These are phyloP conservation scores for Citrullus mucosospermus DNA, from an alignment of 306 rosid genomes.

Conservation along the genomic window DNA sequence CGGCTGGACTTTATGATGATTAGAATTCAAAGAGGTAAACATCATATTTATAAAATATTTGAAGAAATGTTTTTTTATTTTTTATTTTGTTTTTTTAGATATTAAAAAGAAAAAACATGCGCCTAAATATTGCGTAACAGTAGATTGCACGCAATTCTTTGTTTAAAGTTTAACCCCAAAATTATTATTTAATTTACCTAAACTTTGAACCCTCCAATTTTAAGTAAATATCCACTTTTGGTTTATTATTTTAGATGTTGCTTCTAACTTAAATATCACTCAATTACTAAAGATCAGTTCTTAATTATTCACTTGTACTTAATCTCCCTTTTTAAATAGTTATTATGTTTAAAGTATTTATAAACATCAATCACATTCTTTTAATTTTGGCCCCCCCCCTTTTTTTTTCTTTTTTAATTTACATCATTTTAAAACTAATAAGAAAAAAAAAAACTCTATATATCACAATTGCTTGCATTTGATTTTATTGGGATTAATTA, in stretches of 20 bases:
- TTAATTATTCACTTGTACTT: neutral
- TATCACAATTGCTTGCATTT: too few relatives aligned
- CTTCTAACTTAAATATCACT: neutral
- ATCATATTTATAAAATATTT: neutral
- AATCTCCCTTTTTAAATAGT: neutral
- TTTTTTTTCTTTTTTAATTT: too few relatives aligned
- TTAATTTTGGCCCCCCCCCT: too few relatives aligned
- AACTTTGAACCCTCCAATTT: neutral
- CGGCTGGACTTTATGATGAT: conserved; percentile 21
- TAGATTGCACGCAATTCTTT: neutral
- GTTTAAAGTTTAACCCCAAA: neutral
- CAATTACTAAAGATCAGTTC: neutral
- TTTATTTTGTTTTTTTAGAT: neutral
- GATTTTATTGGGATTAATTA: too few relatives aligned
- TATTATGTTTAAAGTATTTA: too few relatives aligned
- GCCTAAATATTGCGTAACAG: conserved; percentile 3
- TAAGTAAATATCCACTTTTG: neutral
- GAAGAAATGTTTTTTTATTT: neutral
- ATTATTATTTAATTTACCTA: neutral
- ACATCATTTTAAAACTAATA: too few relatives aligned
- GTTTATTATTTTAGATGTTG: neutral
- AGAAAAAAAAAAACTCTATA: too few relatives aligned
- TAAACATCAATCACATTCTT: too few relatives aligned
- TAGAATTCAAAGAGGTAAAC: neutral
- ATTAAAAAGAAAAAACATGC: neutral